Evolutionary conservation across 495 filamentous ascomycete genomes (phyloP).

Genomic region (Tuber indicum): DNA sequence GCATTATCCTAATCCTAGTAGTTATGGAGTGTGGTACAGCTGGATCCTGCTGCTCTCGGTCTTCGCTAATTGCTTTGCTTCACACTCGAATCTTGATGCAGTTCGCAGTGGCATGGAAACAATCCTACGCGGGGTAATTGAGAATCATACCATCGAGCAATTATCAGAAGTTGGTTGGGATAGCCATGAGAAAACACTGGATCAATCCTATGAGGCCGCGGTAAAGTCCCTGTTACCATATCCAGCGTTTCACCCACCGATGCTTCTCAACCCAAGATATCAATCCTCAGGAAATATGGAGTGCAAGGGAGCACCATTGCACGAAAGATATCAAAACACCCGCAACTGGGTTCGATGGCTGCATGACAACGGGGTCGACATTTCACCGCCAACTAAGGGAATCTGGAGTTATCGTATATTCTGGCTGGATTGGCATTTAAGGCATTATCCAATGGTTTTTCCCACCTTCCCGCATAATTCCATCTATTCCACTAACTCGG

Average conservation of each 20-base stretch:
- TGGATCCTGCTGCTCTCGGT: slow-evolving; percentile 40
- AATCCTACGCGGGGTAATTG: slow-evolving; percentile 29
- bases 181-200: slow-evolving; percentile 16
- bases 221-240: slow-evolving; percentile 10
- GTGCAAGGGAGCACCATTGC: slow-evolving; percentile 25
- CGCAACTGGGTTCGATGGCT: slow-evolving; percentile 33
- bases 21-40: slow-evolving; percentile 40
- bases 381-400: slow-evolving; percentile 21
- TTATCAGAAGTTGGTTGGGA: slow-evolving; percentile 29
- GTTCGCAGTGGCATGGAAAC: slow-evolving; percentile 34
- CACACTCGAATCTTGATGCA: slow-evolving; percentile 38
- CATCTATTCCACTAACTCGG: background rate
- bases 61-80: slow-evolving; percentile 41
- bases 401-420: slow-evolving; percentile 30
- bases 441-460: slow-evolving; percentile 20
- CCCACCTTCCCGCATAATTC: background rate
- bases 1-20: slow-evolving; percentile 2
- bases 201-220: slow-evolving; percentile 19
- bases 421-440: slow-evolving; percentile 31
- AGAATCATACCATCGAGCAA: slow-evolving; percentile 21
- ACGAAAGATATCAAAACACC: slow-evolving; percentile 35
- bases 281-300: slow-evolving; percentile 17
- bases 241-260: slow-evolving; percentile 16
- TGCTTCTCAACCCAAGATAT: slow-evolving; percentile 15
- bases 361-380: slow-evolving; percentile 32